phyloP scores from a whole-genome alignment of 352 stramenopile genomes.

The Albugo candida region DNA sequence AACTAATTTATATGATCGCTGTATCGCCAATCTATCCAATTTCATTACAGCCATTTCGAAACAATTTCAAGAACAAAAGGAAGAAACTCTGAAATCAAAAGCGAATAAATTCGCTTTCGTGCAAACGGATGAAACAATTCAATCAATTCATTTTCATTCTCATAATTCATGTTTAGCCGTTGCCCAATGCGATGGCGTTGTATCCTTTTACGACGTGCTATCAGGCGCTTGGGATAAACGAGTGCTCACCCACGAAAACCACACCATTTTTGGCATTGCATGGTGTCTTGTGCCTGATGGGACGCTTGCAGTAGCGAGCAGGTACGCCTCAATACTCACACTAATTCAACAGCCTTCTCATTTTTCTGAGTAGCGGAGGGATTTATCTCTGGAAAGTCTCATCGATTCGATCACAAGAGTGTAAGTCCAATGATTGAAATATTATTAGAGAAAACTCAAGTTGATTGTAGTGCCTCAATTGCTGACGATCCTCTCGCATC shows the following conservation, averaged over 20 bases:
- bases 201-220: slow-evolving; percentile 39
- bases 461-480: slow-evolving; percentile 14
- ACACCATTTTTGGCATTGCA: slow-evolving; percentile 30
- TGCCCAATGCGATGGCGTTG: slow-evolving; percentile 39
- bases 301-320: slow-evolving; percentile 41
- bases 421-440: background rate
- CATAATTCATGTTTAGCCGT: slow-evolving; percentile 35
- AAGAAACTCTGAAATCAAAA: no score
- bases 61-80: no score
- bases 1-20: no score
- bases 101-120: slow-evolving; percentile 9
- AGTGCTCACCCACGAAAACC: slow-evolving; percentile 12
- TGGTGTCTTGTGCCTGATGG: slow-evolving; percentile 41
- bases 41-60: no score
- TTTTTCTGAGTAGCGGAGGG: slow-evolving; percentile 8
- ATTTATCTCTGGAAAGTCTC: slow-evolving; percentile 52
- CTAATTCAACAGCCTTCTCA: no score
- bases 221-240: slow-evolving; percentile 32
- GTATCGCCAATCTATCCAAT: no score
- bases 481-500: slow-evolving; percentile 36
- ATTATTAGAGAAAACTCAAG: slow-evolving; percentile 5
- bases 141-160: slow-evolving; percentile 38
- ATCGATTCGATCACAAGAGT: slow-evolving; percentile 16
- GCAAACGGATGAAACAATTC: slow-evolving; percentile 10
- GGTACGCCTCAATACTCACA: slow-evolving; percentile 8